Percentiles rank a stretch among this genome's conserved stretches.
phyloP scores from a whole-genome alignment of 1,139 yeast genomes.

The Chernovozyma aurita region DNA sequence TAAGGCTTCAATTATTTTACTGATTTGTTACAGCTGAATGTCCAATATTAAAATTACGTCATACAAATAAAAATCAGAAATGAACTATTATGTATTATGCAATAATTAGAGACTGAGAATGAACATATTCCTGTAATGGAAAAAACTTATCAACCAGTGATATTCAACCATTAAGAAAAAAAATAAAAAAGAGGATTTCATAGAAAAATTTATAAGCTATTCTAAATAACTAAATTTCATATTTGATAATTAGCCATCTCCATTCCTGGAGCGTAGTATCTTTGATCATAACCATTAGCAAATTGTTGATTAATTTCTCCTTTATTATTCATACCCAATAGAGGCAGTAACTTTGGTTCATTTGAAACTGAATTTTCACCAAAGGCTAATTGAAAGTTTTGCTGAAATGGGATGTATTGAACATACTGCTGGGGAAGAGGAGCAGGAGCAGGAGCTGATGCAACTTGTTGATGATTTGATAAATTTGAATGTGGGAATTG shows the following conservation, averaged over 20 bases:
- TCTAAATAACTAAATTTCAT: constrained; percentile 1
- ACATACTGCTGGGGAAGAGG: constrained; percentile 7
- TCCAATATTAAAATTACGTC: too few relatives aligned
- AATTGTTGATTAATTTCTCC: constrained; percentile 2
- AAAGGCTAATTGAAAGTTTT: constrained; percentile 6
- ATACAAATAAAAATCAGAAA: too few relatives aligned
- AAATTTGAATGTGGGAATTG: not conserved
- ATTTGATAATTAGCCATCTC: constrained; percentile 7
- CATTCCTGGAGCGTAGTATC: constrained; percentile 8
- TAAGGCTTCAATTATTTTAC: too few relatives aligned
- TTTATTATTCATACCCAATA: constrained; percentile 6
- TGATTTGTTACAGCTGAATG: too few relatives aligned
- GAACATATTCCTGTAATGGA: too few relatives aligned
- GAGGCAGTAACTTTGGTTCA: constrained; percentile 7
- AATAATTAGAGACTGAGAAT: too few relatives aligned
- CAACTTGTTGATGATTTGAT: constrained; percentile 9
- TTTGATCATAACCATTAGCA: constrained; percentile 4
- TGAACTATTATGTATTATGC: too few relatives aligned
- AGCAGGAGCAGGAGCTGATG: constrained; percentile 11
- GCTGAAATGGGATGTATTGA: constrained; percentile 8
- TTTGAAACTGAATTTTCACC: constrained; percentile 3
- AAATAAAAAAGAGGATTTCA: too few relatives aligned
- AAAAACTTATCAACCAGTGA: too few relatives aligned
- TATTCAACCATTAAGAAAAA: too few relatives aligned
- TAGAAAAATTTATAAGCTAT: too few relatives aligned